These are phyloP conservation scores for Toxicodendron radicans DNA, from an alignment of 345 rosid species.

Conservation along the genomic window DNA sequence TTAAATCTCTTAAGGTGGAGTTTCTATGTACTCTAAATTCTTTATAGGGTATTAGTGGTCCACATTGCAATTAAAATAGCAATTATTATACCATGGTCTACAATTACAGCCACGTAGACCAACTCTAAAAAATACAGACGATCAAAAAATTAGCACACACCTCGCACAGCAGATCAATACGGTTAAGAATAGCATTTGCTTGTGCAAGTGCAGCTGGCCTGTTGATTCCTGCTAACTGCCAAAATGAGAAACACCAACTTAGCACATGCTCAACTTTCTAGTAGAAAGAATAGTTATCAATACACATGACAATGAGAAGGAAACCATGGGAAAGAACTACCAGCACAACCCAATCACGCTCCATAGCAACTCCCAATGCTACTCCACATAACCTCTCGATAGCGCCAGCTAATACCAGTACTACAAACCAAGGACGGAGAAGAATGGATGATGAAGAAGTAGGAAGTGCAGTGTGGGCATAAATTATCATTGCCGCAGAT, in stretches of 20 bases:
- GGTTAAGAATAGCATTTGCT: constrained; percentile 89
- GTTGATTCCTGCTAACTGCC: constrained; percentile 86
- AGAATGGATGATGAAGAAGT: constrained; percentile 59
- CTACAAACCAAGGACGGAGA: constrained; percentile 79
- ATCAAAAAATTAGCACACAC: constrained; percentile 33
- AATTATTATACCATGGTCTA: background rate
- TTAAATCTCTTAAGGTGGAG: background rate
- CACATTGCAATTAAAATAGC: background rate
- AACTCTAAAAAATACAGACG: background rate
- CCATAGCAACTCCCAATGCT: constrained; percentile 85
- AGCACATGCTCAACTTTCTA: constrained; percentile 18
- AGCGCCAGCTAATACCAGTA: constrained; percentile 71
- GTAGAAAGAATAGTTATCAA: constrained; percentile 18
- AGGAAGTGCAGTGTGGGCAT: constrained; percentile 56
- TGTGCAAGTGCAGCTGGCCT: constrained; percentile 88
- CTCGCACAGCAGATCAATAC: constrained; percentile 93
- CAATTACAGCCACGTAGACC: background rate
- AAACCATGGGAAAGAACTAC: constrained; percentile 39
- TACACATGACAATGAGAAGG: background rate
- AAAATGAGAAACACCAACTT: constrained; percentile 8
- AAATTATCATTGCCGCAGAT: constrained; percentile 85
- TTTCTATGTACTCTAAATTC: constrained; percentile 9
- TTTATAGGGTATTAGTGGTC: background rate
- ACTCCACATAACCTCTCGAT: constrained; percentile 81
- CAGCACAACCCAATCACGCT: constrained; percentile 97